phyloP scores from a whole-genome alignment of 768 basidiomycete genomes.

The Chlorophyllum brunneum region DNA sequence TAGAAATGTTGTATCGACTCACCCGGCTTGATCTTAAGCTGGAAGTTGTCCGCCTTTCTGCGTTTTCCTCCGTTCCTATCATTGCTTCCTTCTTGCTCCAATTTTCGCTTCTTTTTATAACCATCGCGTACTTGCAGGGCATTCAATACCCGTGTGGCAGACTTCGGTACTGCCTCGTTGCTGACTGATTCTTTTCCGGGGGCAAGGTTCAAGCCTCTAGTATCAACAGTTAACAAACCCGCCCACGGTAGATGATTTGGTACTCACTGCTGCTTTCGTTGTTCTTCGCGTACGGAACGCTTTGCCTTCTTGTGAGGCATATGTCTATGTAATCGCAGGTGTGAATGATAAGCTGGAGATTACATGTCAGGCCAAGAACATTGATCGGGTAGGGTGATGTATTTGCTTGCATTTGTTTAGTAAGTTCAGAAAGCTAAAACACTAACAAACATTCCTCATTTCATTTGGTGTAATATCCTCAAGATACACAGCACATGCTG shows the following conservation, averaged over 20 bases:
- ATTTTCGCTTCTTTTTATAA: conserved; percentile 47
- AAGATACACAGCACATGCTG: too few species aligned
- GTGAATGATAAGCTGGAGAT: conserved; percentile 1
- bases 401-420: not conserved
- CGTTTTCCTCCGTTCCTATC: conserved; percentile 23
- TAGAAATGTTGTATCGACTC: conserved; percentile 79
- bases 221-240: not conserved
- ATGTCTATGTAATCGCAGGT: not conserved
- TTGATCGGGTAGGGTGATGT: not conserved
- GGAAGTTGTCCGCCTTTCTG: conserved; percentile 26
- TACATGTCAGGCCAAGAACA: not conserved
- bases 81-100: conserved; percentile 25
- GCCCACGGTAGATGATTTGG: not conserved
- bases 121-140: conserved; percentile 55
- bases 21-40: conserved; percentile 52
- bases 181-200: conserved; percentile 38
- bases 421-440: too few species aligned
- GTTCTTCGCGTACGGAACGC: conserved; percentile 41
- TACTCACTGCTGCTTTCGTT: conserved; percentile 39
- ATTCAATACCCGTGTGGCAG: conserved; percentile 60
- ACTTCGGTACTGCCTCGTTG: conserved; percentile 68
- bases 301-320: conserved; percentile 73
- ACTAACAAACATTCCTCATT: too few species aligned
- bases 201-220: conserved; percentile 48
- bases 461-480: too few species aligned